Base-by-base conservation (phyloP, 83 land plant species). In the Picea abies region DNA sequence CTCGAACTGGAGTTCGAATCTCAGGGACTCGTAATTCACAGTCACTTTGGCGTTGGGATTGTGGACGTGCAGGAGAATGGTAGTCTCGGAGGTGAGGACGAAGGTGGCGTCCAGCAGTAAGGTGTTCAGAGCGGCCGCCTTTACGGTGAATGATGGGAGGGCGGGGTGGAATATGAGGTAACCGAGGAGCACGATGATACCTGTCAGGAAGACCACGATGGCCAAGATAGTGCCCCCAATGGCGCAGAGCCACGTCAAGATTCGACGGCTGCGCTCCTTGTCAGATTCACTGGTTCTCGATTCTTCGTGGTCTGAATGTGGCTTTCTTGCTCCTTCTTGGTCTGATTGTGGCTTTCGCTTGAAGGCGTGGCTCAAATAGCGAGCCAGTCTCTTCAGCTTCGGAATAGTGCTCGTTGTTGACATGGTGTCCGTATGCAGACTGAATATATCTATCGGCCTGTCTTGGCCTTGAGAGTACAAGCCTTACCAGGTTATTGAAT, bases 1-100 rank as follows among this genome's bases (percentile, higher is more conserved):
- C 62, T 77, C 62, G 15, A 77, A 52, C 35, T 77, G 10, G 62
- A 77, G 25, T 15, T 77, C 79, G 14, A 77, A 77, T 77, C 66
- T 56, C 25, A 77, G 25, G 79, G 25, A 52, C 3, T 77, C 35
- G 25, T 52, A 77, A 3, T 44, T 3, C 5, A 77, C 1, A 2
- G 0, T 9, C 29, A 77, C 22, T 26, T 77, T 77, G 32, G 23
- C 20, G 22, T 77, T 77, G 62, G 79, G 62, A 58, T 77, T 77
- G 60, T 58, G 79, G 32, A 60, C 60, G 19, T 22, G 32, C 8
- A 77, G 15, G 4, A 52, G 6, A 26, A 77, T 9, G 6, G 5
- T 56, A 29, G 19, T 4, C 12, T 77, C 26, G 3, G 61, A 77
- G 29, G 14, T 77, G 11, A 77, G 79, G 0, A 58, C 12, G 62